Conservation (phyloP, 176 grass and related monocot species). For the Paspalum vaginatum region DNA sequence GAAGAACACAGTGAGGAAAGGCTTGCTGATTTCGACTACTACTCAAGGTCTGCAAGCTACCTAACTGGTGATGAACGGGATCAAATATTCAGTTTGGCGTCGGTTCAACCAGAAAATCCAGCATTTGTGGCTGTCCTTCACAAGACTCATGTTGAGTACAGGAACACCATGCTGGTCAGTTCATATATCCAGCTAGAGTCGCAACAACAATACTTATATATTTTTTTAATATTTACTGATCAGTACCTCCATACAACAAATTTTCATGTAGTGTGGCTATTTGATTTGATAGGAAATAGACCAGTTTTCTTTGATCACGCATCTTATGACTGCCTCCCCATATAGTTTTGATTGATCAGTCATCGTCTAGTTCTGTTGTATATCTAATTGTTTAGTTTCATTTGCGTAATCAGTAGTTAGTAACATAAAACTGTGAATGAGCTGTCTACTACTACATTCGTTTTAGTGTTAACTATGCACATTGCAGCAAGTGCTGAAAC, state of each 20-base stretch:
- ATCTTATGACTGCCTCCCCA: background rate
- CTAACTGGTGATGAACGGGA: slow-evolving; percentile 24
- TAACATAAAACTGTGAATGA: background rate
- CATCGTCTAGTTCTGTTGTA: background rate
- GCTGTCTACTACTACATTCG: background rate
- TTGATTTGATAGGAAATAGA: background rate
- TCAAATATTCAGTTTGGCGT: slow-evolving; percentile 33
- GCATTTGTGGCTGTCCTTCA: slow-evolving; percentile 37
- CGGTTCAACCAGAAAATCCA: slow-evolving; percentile 46
- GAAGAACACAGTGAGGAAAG: slow-evolving; percentile 9
- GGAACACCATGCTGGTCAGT: slow-evolving; percentile 48
- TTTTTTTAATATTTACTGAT: background rate
- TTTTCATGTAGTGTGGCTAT: background rate
- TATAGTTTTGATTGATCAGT: background rate
- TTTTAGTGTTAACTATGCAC: background rate
- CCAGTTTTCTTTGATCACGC: background rate
- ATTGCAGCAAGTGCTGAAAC: background rate
- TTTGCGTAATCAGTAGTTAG: background rate
- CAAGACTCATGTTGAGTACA: slow-evolving; percentile 10
- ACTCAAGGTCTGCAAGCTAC: slow-evolving; percentile 28
- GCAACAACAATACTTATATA: background rate
- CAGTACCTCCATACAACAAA: background rate
- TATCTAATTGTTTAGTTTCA: too few relatives aligned
- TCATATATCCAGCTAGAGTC: background rate
- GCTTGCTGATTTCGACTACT: slow-evolving; percentile 2